Percentiles rank a stretch among this genome's conserved stretches.
These are phyloP conservation scores for Pseudozyma sp. DNA, from an alignment of 1,284 basidiomycete species.

Conservation along the genomic window DNA sequence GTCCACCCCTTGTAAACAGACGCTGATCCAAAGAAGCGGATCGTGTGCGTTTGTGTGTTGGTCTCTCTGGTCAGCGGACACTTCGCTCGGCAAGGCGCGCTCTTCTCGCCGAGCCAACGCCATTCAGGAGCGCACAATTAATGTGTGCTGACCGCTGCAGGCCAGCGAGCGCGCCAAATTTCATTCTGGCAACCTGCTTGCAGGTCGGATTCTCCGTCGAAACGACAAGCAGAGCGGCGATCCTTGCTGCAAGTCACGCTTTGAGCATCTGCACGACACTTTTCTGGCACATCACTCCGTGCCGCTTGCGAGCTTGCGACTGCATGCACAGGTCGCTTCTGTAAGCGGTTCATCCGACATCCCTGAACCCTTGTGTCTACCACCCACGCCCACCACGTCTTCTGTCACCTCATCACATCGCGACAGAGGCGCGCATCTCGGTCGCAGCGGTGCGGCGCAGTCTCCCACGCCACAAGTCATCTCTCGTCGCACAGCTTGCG, in stretches of 20 bases:
- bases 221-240: constrained; percentile 8
- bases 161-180: no score
- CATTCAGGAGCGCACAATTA: background rate
- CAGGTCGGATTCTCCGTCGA: background rate
- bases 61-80: background rate
- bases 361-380: constrained; percentile 10
- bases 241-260: constrained; percentile 20
- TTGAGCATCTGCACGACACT: constrained; percentile 18
- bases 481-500: constrained; percentile 1
- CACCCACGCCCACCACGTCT: background rate
- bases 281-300: constrained; percentile 11
- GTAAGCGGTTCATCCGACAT: constrained; percentile 19
- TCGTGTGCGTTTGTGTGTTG: background rate
- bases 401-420: background rate
- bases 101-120: background rate
- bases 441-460: constrained; percentile 7
- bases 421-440: constrained; percentile 1
- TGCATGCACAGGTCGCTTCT: constrained; percentile 5
- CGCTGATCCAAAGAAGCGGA: constrained; percentile 4
- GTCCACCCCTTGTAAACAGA: background rate
- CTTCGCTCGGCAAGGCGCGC: background rate
- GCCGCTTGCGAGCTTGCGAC: background rate
- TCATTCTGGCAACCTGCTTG: no score
- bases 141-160: background rate
- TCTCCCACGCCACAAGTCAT: background rate